Base-by-base conservation (phyloP, 2,329 filamentous ascomycete species). In the Blumeriella jaapii region DNA sequence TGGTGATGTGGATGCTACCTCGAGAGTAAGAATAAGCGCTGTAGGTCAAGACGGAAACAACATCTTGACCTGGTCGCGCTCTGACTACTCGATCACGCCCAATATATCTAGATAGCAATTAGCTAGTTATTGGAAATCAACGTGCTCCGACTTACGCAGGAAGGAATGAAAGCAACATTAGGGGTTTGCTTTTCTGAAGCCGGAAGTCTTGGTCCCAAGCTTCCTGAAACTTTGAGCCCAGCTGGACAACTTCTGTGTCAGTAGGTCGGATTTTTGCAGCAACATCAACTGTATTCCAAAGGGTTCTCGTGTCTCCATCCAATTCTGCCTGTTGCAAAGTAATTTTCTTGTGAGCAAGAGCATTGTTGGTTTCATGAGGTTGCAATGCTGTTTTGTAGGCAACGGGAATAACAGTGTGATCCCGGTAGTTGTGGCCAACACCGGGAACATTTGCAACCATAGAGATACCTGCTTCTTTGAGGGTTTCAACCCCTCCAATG, bases 1-100 rank as follows among this genome's bases (percentile, higher is more conserved):
- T 44, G 1, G 61, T 64, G 48, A 78, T 74, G 55, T 78, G 73
- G 32, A 77, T 61, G 37, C 64, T 60, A 1, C 74, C 74, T 0
- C 71, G 65, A 1, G 71, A 76, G 48, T 67, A 70, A 0, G 74
- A 73, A 49, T 78, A 74, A 0, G 61, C 61, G 1, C 64, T 70
- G 53, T 68, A 77, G 5, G 16, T 34, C 13, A 17, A 16, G 8
- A 32, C 10, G 1, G 29, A 19, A 3, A 37, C 16, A 1, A 33
- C 36, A 26, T 41, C 33, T 19, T 29, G 37, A n/a, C 34, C 17
- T 9, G 29, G 14, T 4, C n/a, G 2, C 6, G 18, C 12, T 22
- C 12, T n/a, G 22, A 10, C 22, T n/a, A n/a, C n/a, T n/a, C n/a
- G n/a, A n/a, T n/a, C n/a, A n/a, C n/a, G n/a, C n/a, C n/a, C n/a